Evolutionary conservation across 768 basidiomycete genomes (phyloP).

Genomic region (Crepidotus variabilis): DNA sequence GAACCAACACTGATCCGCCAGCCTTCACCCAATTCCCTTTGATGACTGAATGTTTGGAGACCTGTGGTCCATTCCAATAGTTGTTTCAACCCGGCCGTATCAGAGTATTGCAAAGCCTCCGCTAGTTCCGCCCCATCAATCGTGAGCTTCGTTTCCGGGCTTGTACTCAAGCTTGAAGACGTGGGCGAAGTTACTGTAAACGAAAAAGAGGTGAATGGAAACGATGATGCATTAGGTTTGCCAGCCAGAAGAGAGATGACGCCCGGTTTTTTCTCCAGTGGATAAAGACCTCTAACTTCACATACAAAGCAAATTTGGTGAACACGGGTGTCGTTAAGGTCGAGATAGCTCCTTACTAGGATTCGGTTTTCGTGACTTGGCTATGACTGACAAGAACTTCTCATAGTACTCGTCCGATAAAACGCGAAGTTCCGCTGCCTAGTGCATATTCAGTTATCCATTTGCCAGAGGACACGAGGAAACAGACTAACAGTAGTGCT

Average conservation of each 20-base stretch:
- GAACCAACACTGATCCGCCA: constrained; percentile 79
- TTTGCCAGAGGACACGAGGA: not conserved
- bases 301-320: constrained; percentile 1
- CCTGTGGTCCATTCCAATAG: constrained; percentile 66
- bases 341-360: constrained; percentile 41
- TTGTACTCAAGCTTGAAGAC: constrained; percentile 1
- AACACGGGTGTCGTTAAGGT: not conserved
- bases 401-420: constrained; percentile 54
- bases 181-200: constrained; percentile 55
- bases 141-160: constrained; percentile 46
- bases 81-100: constrained; percentile 64
- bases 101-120: constrained; percentile 71
- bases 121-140: constrained; percentile 60
- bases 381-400: constrained; percentile 55
- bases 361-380: constrained; percentile 61
- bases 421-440: constrained; percentile 21
- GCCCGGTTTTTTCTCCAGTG: constrained; percentile 74
- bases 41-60: constrained; percentile 70
- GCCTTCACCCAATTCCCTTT: constrained; percentile 52
- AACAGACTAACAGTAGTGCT: not conserved
- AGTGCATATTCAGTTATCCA: not conserved
- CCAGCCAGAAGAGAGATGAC: constrained; percentile 84
- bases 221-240: constrained; percentile 87
- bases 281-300: constrained; percentile 66
- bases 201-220: constrained; percentile 83